Conservation (phyloP, 2,329 filamentous ascomycete genomes). For the Diaporthe capsici region DNA sequence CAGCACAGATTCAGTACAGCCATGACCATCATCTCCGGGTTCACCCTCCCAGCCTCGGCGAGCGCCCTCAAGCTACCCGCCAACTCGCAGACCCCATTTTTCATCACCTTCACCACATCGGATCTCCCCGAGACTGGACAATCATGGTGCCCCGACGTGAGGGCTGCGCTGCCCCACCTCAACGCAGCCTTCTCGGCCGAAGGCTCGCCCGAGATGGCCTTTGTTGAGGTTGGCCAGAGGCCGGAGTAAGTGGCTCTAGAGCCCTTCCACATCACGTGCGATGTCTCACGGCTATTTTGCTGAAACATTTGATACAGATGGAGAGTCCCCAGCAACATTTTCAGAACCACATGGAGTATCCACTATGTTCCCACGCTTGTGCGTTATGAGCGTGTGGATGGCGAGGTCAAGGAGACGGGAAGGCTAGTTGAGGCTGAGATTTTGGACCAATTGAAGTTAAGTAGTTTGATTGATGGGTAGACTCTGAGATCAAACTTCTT, state of each 20-base stretch:
- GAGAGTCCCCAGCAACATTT: not conserved
- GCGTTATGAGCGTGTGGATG: not conserved
- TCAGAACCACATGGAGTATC: not conserved
- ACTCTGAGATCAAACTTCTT: too few species aligned
- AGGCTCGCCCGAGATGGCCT: not conserved
- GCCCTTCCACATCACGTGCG: not conserved
- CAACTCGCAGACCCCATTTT: not conserved
- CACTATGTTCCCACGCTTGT: conserved; percentile 5
- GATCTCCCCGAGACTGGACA: conserved; percentile 2
- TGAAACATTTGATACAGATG: not conserved
- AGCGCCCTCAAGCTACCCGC: not conserved
- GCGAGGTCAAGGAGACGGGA: conserved; percentile 3
- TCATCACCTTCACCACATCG: conserved; percentile 2
- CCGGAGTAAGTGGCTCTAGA: not conserved
- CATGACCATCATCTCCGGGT: conserved; percentile 13
- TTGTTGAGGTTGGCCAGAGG: conserved; percentile 2
- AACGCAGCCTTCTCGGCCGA: not conserved
- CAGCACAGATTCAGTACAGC: not conserved
- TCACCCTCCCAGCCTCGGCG: not conserved
- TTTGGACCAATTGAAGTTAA: not conserved
- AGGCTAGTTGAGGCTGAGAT: not conserved
- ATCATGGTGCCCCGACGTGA: conserved; percentile 16
- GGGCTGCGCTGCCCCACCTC: not conserved
- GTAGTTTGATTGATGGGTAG: not conserved
- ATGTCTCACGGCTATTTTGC: too few species aligned